Evolutionary conservation across 164 flowering plant genomes (phyloP), one percentile per base, ranked within the genome.

Genomic region (Piper longum): DNA sequence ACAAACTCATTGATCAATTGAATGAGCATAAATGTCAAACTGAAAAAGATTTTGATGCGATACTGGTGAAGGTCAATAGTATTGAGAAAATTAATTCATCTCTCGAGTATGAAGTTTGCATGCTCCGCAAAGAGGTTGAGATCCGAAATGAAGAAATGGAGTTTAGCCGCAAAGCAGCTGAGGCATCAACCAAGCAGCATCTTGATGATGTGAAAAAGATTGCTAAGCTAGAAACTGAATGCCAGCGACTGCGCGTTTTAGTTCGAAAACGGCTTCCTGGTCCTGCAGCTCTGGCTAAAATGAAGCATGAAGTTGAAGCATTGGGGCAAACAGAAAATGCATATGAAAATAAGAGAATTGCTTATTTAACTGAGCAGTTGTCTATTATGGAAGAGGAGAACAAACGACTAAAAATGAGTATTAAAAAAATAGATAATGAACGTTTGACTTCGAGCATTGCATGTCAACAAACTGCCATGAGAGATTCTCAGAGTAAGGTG

Each of bases 81-180:
- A 67, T 67, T 0, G 92, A 90, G 64, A 90, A 88, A 62, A 85
- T 83, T 61, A 86, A 86, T 67, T 67, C 84, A 43, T 83, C 86
- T 62, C 66, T 90, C 41, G 84, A 80, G 67, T 89, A 86, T 62
- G 98, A 93, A 76, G 77, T 79, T 66, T 77, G 69, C 58, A 69
- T 85, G 76, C 82, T 88, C 55, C 91, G 86, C 82, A 89, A 79
- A 73, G 98, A 89, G 66, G 79, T 88, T 59, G 81, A 85, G 76
- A 76, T 88, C 45, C 80, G 82, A 16, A 82, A 76, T 68, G 95
- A 85, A 73, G 95, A 89, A 72, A 74, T 76, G 66, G 88, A 86
- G 16, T 81, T 75, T 54, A 74, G 61, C 62, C 82, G 79, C 1
- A 76, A 65, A 57, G 77, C 84, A 61, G 78, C 78, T 58, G 89